A percentile compares a stretch with the other conserved stretches of the same genome.
Conservation (phyloP, 495 filamentous ascomycete species). For the Margaritispora aquatica region DNA sequence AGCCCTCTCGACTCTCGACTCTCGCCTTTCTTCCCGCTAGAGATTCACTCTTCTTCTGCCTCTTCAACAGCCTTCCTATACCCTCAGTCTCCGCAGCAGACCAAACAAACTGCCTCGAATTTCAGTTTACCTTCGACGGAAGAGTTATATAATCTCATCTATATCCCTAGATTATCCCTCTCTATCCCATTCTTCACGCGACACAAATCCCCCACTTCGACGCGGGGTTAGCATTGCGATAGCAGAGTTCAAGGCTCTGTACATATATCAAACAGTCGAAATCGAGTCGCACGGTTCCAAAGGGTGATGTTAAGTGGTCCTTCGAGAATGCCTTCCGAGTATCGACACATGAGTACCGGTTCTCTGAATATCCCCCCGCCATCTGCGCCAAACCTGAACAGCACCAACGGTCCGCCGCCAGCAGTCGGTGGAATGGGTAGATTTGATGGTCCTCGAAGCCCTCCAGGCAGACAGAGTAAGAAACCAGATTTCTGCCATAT, state of each 20-base stretch:
- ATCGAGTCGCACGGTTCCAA: neutral
- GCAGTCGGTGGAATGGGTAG: conserved; percentile 35
- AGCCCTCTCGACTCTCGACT: neutral
- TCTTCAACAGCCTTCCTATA: neutral
- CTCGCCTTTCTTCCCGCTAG: neutral
- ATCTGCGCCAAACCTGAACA: conserved; percentile 17
- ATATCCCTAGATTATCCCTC: neutral
- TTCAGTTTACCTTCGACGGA: neutral
- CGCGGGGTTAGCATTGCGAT: conserved; percentile 12
- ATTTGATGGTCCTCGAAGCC: conserved; percentile 71
- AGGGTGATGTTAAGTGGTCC: conserved; percentile 9
- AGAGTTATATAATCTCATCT: neutral
- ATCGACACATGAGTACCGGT: conserved; percentile 45
- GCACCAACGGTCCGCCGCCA: conserved; percentile 20
- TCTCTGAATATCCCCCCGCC: conserved; percentile 43
- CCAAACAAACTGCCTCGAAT: neutral
- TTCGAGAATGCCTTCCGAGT: conserved; percentile 30
- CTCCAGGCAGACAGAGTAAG: conserved; percentile 75
- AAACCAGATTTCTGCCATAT: neutral
- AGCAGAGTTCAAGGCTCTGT: neutral
- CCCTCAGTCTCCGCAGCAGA: neutral
- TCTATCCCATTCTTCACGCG: neutral
- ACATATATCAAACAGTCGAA: neutral
- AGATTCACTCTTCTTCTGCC: neutral
- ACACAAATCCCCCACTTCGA: conserved; percentile 18